These are phyloP conservation scores for Beauveria australis DNA, from an alignment of 2,329 filamentous ascomycete species.

Conservation along the genomic window DNA sequence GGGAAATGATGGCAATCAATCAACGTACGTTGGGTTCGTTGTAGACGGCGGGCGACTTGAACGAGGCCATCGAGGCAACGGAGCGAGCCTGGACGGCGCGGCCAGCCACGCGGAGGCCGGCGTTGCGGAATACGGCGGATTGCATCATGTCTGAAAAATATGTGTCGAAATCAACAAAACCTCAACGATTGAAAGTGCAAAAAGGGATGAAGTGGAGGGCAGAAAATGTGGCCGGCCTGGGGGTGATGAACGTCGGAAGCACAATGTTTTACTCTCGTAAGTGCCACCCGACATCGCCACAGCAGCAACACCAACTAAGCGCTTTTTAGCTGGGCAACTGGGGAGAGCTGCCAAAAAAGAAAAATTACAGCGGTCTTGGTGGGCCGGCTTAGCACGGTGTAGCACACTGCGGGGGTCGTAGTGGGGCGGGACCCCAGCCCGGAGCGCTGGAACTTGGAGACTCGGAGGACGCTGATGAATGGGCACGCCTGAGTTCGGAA, in stretches of 20 bases:
- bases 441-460: slow-evolving; percentile 1
- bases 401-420: slow-evolving; percentile 1
- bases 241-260: neutral
- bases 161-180: slow-evolving; percentile 3
- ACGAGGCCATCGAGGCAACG: slow-evolving; percentile 62
- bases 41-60: slow-evolving; percentile 76
- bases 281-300: slow-evolving; percentile 7
- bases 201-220: neutral
- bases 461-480: neutral
- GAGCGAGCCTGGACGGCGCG: slow-evolving; percentile 23
- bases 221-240: neutral
- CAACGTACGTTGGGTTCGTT: slow-evolving; percentile 91
- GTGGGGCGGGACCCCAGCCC: neutral
- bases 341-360: neutral
- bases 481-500: neutral
- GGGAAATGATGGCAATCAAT: neutral
- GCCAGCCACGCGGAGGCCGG: slow-evolving; percentile 24
- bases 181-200: slow-evolving; percentile 13
- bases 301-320: neutral
- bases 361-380: neutral
- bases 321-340: neutral
- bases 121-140: slow-evolving; percentile 24
- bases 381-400: slow-evolving; percentile 6
- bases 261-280: slow-evolving; percentile 3
- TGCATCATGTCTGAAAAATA: slow-evolving; percentile 20